phyloP scores from a whole-genome alignment of 768 basidiomycete genomes.

The Hirschioporus abietinus region DNA sequence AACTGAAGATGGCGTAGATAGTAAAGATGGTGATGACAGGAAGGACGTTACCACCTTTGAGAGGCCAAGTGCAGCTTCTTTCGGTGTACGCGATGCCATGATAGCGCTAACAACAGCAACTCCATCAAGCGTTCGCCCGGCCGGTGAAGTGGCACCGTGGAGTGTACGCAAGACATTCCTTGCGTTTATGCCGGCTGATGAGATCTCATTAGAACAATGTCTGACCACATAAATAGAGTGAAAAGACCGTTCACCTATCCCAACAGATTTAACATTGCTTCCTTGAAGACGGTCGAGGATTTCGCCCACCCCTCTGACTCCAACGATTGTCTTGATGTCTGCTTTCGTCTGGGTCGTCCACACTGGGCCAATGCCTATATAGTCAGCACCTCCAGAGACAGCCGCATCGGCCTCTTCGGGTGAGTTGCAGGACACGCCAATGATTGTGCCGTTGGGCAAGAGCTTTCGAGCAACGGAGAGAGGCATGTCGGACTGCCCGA shows the following conservation, averaged over 20 bases:
- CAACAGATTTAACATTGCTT: conserved; percentile 65
- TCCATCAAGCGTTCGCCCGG: conserved; percentile 62
- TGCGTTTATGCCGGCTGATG: conserved; percentile 81
- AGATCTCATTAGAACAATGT: conserved; percentile 5
- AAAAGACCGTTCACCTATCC: conserved; percentile 63
- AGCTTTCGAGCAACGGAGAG: conserved; percentile 57
- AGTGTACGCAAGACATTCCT: conserved; percentile 71
- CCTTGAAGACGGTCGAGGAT: conserved; percentile 63
- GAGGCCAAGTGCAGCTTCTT: conserved; percentile 42
- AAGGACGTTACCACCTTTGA: conserved; percentile 39
- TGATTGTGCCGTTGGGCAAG: conserved; percentile 62
- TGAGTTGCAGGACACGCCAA: conserved; percentile 79
- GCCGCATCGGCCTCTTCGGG: conserved; percentile 60
- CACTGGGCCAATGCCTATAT: conserved; percentile 83
- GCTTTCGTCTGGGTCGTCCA: conserved; percentile 80
- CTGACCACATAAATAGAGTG: neutral
- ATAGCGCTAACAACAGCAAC: conserved; percentile 90
- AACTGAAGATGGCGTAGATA: conserved; percentile 7
- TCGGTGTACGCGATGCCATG: conserved; percentile 56
- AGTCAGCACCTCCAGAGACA: conserved; percentile 64
- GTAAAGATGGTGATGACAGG: conserved; percentile 20
- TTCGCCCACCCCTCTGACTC: conserved; percentile 65
- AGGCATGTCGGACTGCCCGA: conserved; percentile 87
- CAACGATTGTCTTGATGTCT: conserved; percentile 56
- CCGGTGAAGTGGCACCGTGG: conserved; percentile 59